Conservation (phyloP, 2,329 filamentous ascomycete genomes). For the Ophiocordyceps sinensis region DNA sequence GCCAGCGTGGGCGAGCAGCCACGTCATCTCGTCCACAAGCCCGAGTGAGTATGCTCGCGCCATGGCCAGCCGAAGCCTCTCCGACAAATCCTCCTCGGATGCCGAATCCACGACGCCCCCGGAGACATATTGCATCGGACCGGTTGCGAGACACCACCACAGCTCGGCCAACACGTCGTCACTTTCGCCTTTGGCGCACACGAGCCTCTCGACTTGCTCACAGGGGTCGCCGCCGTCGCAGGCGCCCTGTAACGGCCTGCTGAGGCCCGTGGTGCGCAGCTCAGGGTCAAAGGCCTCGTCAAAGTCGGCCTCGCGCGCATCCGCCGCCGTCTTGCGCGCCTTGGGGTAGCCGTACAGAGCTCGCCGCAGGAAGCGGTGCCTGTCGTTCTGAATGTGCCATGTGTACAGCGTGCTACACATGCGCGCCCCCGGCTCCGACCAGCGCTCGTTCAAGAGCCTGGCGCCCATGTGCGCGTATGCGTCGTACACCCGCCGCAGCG, state of each 20-base stretch:
- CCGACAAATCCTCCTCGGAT: not conserved
- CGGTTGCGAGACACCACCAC: not conserved
- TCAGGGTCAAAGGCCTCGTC: slow-evolving; percentile 15
- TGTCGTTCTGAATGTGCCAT: slow-evolving; percentile 18
- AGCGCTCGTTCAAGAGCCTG: slow-evolving; percentile 15
- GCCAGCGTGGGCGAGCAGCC: slow-evolving; percentile 8
- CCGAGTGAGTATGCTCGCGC: slow-evolving; percentile 10
- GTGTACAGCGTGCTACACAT: slow-evolving; percentile 17
- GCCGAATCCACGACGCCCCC: not conserved
- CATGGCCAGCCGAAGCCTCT: slow-evolving; percentile 2
- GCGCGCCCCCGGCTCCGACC: slow-evolving; percentile 16
- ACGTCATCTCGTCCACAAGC: slow-evolving; percentile 6
- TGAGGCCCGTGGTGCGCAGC: slow-evolving; percentile 13
- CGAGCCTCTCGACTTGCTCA: not conserved
- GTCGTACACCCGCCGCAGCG: slow-evolving; percentile 7
- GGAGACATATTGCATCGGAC: not conserved
- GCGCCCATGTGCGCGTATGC: slow-evolving; percentile 9
- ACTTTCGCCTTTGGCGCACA: not conserved
- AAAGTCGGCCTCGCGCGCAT: slow-evolving; percentile 13
- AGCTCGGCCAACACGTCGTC: not conserved
- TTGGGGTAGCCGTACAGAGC: slow-evolving; percentile 14
- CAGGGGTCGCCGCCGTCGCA: not conserved
- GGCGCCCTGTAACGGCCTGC: slow-evolving; percentile 6
- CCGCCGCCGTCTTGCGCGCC: slow-evolving; percentile 11
- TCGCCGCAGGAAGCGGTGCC: slow-evolving; percentile 17